Evolutionary conservation across 2,329 filamentous ascomycete species (phyloP), one percentile per base, ranked within the genome.

Genomic region (Drechslerella coelobrocha): DNA sequence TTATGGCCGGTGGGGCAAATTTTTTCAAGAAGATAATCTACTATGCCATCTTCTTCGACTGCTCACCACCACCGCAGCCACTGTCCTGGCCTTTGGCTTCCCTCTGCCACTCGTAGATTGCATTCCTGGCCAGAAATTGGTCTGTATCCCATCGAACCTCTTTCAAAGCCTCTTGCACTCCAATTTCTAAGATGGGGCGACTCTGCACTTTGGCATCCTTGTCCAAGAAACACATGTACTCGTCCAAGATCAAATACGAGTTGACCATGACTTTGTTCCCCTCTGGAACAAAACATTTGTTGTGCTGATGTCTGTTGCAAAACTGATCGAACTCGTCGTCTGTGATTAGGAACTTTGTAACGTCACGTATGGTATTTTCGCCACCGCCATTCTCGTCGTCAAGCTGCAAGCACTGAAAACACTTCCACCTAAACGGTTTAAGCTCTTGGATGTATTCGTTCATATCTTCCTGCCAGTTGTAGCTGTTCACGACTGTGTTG

Each of bases 321-420:
- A 85, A 85, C 0, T 53, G 59, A 43, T 77, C 47, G 71, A 78
- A 85, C 74, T 85, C 79, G 23, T 80, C 79, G 34, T 83, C 79
- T 0, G 79, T 79, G 62, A 85, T 81, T 21, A 80, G 73, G 41
- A 84, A 82, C 9, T 77, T 77, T 48, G 78, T 77, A 1, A 79
- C 83, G 72, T 83, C 78, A 1, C 79, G 76, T 48, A 80, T 74
- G 3, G 78, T 79, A 29, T 77, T 73, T 2, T 77, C 76, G 5
- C 78, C 78, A 52, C 84, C 83, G 52, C 84, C 83, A 73, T 85
- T 85, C 76, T 85, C 83, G 1, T 82, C 83, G 12, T 76, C 78
- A 1, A 85, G 82, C 4, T 82, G 78, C n/a, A 86, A 78, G 3
- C 81, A 80, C 73, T 85, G 83, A 74, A 86, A 86, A 26, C 78